Conservation (phyloP, 2,329 filamentous ascomycete genomes). For the Phialocephala subalpina region DNA sequence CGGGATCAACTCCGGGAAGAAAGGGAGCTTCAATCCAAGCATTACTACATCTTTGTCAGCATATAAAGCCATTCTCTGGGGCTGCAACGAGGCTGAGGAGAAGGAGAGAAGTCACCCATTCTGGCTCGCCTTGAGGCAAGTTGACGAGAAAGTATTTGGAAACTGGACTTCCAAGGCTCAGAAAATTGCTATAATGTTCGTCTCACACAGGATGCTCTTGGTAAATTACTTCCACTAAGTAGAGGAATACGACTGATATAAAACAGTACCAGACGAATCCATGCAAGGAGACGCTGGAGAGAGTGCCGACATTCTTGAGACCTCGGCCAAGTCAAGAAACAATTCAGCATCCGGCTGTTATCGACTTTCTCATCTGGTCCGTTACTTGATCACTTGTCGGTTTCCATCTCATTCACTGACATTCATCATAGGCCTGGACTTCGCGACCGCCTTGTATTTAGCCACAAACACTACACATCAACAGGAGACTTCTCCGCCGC, state of each 20-base stretch:
- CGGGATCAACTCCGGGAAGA: neutral
- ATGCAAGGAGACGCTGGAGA: neutral
- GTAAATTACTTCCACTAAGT: neutral
- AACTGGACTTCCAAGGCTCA: neutral
- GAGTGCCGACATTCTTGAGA: neutral
- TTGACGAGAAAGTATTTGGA: neutral
- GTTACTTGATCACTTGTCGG: neutral
- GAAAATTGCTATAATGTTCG: conserved; percentile 3
- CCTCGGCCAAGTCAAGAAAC: conserved; percentile 2
- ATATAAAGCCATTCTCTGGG: neutral
- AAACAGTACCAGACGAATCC: neutral
- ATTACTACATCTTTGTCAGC: neutral
- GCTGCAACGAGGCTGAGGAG: neutral
- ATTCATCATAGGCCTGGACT: neutral
- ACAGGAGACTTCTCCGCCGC: neutral
- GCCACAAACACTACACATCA: conserved; percentile 5
- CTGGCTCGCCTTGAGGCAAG: neutral
- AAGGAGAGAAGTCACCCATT: neutral
- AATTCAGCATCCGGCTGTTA: neutral
- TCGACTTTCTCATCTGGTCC: neutral
- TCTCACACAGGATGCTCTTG: neutral
- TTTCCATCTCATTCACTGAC: neutral
- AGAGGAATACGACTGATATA: neutral
- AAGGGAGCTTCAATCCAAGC: neutral
- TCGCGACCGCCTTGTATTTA: neutral